phyloP scores from a whole-genome alignment of 345 rosid genomes.

The Acer campestre region DNA sequence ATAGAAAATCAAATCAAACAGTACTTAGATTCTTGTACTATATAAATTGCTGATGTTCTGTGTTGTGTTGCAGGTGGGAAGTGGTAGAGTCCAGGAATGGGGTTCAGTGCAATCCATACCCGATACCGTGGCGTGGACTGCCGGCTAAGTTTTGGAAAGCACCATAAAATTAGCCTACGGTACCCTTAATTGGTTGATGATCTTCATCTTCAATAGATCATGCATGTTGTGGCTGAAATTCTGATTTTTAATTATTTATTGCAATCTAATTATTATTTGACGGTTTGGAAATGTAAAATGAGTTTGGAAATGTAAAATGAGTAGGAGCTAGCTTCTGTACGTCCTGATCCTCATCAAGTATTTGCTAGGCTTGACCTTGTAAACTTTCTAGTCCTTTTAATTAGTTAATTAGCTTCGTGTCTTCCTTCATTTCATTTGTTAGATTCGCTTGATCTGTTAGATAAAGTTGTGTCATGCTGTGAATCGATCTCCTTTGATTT shows the following conservation, averaged over 20 bases:
- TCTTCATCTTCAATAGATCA: too few species aligned
- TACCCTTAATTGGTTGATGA: too few species aligned
- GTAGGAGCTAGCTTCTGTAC: not conserved
- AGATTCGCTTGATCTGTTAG: too few species aligned
- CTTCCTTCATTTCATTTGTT: not conserved
- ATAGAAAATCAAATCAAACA: not conserved
- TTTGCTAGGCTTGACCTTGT: not conserved
- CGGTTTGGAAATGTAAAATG: not conserved
- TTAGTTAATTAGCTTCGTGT: not conserved
- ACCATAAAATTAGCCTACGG: constrained; percentile 3
- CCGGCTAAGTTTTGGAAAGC: constrained; percentile 31
- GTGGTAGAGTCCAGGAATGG: constrained; percentile 18
- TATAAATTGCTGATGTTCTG: not conserved
- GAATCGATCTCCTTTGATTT: too few species aligned
- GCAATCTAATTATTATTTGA: not conserved
- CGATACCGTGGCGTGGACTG: constrained; percentile 30
- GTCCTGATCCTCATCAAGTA: not conserved
- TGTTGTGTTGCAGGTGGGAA: constrained; percentile 27
- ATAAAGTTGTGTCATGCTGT: too few species aligned
- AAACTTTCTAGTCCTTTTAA: too few species aligned
- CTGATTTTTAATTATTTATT: too few species aligned
- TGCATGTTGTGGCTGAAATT: not conserved
- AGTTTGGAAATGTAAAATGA: not conserved
- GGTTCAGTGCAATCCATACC: constrained; percentile 33
- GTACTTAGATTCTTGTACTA: not conserved